Conservation (phyloP, 208 protist species). For the Leishmania arabica region DNA sequence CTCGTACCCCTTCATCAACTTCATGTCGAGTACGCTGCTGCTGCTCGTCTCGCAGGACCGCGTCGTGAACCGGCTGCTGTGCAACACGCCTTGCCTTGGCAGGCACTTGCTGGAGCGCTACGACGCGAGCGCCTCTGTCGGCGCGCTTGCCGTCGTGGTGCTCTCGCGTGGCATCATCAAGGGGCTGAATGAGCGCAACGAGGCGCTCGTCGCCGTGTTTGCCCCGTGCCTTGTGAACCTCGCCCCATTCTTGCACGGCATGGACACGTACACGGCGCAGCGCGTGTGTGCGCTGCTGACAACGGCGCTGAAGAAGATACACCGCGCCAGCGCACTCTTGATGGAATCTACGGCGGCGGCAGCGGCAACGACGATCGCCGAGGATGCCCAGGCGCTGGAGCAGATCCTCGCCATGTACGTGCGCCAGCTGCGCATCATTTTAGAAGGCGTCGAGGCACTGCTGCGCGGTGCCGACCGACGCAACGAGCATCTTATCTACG, state of each 20-base stretch:
- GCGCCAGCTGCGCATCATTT: slow-evolving; percentile 50
- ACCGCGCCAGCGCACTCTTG: slow-evolving; percentile 26
- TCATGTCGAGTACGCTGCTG: slow-evolving; percentile 81
- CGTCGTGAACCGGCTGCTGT: slow-evolving; percentile 56
- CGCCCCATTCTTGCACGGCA: slow-evolving; percentile 61
- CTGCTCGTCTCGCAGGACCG: slow-evolving; percentile 78
- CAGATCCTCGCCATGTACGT: slow-evolving; percentile 53
- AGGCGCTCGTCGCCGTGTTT: slow-evolving; percentile 63
- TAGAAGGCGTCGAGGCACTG: slow-evolving; percentile 67
- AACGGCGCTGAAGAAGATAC: slow-evolving; percentile 56
- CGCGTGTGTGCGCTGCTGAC: slow-evolving; percentile 50
- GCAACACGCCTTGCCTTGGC: slow-evolving; percentile 35
- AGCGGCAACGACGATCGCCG: neutral
- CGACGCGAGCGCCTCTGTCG: slow-evolving; percentile 23
- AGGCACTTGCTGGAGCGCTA: slow-evolving; percentile 39
- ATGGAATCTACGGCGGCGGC: neutral
- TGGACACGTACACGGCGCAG: slow-evolving; percentile 74
- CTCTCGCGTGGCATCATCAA: slow-evolving; percentile 48
- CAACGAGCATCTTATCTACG: slow-evolving; percentile 82
- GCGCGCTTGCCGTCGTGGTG: slow-evolving; percentile 49
- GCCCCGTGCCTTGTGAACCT: slow-evolving; percentile 73
- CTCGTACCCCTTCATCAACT: slow-evolving; percentile 78
- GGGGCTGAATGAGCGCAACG: slow-evolving; percentile 70
- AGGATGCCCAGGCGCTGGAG: slow-evolving; percentile 23
- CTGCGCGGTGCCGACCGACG: slow-evolving; percentile 43